Percentiles rank a stretch among this genome's conserved stretches.
Evolutionary conservation across 1,139 yeast species (phyloP).

Genomic region (Pneumocystis canis): DNA sequence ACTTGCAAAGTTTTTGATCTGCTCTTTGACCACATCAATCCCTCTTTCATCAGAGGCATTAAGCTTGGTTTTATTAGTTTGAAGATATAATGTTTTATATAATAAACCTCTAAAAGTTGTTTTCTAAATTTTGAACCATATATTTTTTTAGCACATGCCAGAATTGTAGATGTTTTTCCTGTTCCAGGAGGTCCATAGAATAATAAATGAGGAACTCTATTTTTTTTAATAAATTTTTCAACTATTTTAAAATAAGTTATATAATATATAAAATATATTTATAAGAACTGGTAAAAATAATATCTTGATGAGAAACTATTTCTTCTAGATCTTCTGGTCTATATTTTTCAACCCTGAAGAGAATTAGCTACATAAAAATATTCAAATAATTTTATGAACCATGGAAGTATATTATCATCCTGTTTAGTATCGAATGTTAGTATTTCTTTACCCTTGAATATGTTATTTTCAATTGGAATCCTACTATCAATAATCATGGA

Average conservation of each 20-base stretch:
- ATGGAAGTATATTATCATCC: slow-evolving; percentile 20
- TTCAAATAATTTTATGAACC: slow-evolving; percentile 16
- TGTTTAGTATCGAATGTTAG: background rate
- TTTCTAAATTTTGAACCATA: slow-evolving; percentile 72
- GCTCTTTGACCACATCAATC: slow-evolving; percentile 71
- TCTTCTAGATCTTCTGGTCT: slow-evolving; percentile 75
- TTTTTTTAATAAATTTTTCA: slow-evolving; percentile 67
- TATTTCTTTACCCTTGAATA: background rate
- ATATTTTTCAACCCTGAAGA: slow-evolving; percentile 75
- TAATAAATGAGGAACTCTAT: slow-evolving; percentile 71
- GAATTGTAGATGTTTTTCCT: slow-evolving; percentile 87
- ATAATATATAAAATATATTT: background rate
- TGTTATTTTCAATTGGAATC: background rate
- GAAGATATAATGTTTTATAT: background rate
- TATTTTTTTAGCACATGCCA: slow-evolving; percentile 81
- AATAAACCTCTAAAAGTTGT: slow-evolving; percentile 45
- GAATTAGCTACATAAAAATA: slow-evolving; percentile 3
- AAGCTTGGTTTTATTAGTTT: slow-evolving; percentile 36
- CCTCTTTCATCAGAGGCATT: slow-evolving; percentile 82
- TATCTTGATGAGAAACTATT: slow-evolving; percentile 80
- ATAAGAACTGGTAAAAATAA: slow-evolving; percentile 42
- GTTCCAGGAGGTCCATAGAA: slow-evolving; percentile 98
- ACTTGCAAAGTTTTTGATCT: slow-evolving; percentile 70
- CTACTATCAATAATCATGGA: background rate
- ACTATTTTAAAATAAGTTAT: slow-evolving; percentile 25